Evolutionary conservation across 148 eudicot species (phyloP).

Genomic region (Fallopia convolvulus): DNA sequence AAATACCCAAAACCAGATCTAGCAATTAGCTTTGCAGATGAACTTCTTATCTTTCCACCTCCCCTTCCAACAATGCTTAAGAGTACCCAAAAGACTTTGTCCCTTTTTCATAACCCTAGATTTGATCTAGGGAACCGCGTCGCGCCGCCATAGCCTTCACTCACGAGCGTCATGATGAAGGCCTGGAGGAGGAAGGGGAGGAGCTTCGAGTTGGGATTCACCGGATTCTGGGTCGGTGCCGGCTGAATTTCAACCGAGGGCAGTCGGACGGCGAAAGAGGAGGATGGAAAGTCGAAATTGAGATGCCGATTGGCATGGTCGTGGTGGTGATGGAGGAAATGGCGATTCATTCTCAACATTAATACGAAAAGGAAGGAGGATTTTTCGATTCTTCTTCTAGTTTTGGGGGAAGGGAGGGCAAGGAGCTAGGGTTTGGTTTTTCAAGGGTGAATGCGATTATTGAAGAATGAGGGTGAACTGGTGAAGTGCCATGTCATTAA

Average conservation of each 20-base stretch:
- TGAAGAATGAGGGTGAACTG: not conserved
- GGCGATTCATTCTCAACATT: conserved; percentile 15
- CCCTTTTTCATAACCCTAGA: too few species aligned
- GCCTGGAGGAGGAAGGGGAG: conserved; percentile 15
- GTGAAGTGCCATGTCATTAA: too few species aligned
- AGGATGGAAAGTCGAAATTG: not conserved
- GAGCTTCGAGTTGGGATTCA: conserved; percentile 11
- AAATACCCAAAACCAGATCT: too few species aligned
- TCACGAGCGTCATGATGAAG: conserved; percentile 15
- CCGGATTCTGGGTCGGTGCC: not conserved
- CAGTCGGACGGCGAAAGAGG: not conserved
- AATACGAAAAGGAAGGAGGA: not conserved
- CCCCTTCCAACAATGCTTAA: too few species aligned
- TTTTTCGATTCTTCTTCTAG: not conserved
- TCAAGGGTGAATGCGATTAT: not conserved
- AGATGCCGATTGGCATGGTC: conserved; percentile 1
- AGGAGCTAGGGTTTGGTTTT: conserved; percentile 2
- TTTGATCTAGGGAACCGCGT: too few species aligned
- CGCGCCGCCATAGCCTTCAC: too few species aligned
- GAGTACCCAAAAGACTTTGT: too few species aligned
- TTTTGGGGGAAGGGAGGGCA: not conserved
- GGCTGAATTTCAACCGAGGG: not conserved
- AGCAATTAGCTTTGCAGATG: too few species aligned
- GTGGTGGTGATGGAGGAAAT: not conserved
- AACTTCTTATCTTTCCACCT: too few species aligned